phyloP scores from a whole-genome alignment of 805 yeast species.

The Candida ortonii region DNA sequence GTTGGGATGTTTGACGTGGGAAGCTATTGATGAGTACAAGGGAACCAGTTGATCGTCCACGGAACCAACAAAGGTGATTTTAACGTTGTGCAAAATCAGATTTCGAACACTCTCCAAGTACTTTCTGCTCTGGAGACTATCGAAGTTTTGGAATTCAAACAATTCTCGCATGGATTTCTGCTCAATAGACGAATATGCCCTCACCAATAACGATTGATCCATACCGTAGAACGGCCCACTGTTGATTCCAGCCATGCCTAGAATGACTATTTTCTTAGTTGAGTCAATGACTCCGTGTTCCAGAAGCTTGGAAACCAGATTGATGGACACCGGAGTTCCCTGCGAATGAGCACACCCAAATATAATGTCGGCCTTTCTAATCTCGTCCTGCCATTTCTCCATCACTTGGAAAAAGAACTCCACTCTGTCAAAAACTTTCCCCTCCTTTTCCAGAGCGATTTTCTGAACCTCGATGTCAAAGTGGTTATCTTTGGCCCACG shows the following conservation, averaged over 20 bases:
- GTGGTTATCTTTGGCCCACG: slow-evolving; percentile 57
- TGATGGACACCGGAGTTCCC: slow-evolving; percentile 89
- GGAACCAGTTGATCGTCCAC: slow-evolving; percentile 95
- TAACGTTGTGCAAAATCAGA: slow-evolving; percentile 67
- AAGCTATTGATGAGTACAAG: slow-evolving; percentile 78
- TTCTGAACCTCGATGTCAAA: slow-evolving; percentile 64
- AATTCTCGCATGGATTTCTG: slow-evolving; percentile 81
- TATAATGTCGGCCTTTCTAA: slow-evolving; percentile 68
- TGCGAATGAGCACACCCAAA: slow-evolving; percentile 94
- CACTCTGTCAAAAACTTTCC: slow-evolving; percentile 83
- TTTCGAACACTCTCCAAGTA: slow-evolving; percentile 65
- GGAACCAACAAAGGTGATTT: slow-evolving; percentile 80
- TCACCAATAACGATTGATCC: slow-evolving; percentile 77
- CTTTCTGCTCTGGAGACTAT: slow-evolving; percentile 67
- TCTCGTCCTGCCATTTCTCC: slow-evolving; percentile 54
- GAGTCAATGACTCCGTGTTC: slow-evolving; percentile 51
- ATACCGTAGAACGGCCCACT: slow-evolving; percentile 92
- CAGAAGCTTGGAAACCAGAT: slow-evolving; percentile 69
- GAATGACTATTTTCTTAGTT: slow-evolving; percentile 56
- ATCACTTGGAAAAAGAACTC: slow-evolving; percentile 72
- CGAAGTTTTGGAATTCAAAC: slow-evolving; percentile 81
- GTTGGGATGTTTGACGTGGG: slow-evolving; percentile 84
- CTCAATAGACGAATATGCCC: slow-evolving; percentile 89
- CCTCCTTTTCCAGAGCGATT: slow-evolving; percentile 92
- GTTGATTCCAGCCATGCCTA: slow-evolving; percentile 95